These are phyloP conservation scores for Ilyonectria destructans DNA, from an alignment of 2,329 filamentous ascomycete genomes.

Conservation along the genomic window DNA sequence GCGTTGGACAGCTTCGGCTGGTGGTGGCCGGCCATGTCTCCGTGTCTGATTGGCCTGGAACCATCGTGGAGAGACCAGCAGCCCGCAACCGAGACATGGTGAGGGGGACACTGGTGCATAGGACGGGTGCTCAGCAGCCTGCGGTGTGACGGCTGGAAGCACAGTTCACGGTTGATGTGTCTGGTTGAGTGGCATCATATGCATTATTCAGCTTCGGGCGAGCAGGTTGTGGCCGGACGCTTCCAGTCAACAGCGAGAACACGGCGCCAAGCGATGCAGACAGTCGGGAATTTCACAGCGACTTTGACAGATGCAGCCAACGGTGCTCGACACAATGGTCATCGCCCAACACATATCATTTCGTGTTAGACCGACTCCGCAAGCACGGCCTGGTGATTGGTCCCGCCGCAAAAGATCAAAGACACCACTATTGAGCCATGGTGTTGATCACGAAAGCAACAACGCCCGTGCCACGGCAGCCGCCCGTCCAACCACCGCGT, in stretches of 20 bases:
- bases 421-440: constrained; percentile 27
- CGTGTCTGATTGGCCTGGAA: neutral
- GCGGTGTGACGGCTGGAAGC: constrained; percentile 20
- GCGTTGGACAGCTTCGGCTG: neutral
- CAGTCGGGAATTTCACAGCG: neutral
- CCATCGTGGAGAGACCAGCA: neutral
- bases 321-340: neutral
- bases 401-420: constrained; percentile 14
- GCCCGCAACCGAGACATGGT: constrained; percentile 27
- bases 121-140: constrained; percentile 6
- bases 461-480: constrained; percentile 36
- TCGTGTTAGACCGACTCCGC: constrained; percentile 12
- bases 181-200: neutral
- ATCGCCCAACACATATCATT: neutral
- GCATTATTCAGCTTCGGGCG: neutral
- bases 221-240: neutral
- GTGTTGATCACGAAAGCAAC: constrained; percentile 40
- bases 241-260: neutral
- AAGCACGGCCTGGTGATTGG: constrained; percentile 25
- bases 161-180: neutral
- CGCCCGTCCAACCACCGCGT: constrained; percentile 35
- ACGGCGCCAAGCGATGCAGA: neutral
- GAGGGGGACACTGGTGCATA: constrained; percentile 7
- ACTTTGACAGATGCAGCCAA: neutral
- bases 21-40: neutral